Percentiles rank a stretch among this genome's conserved stretches.
These are phyloP conservation scores for Globisporangium middletonii DNA, from an alignment of 352 stramenopile genomes.

Conservation along the genomic window DNA sequence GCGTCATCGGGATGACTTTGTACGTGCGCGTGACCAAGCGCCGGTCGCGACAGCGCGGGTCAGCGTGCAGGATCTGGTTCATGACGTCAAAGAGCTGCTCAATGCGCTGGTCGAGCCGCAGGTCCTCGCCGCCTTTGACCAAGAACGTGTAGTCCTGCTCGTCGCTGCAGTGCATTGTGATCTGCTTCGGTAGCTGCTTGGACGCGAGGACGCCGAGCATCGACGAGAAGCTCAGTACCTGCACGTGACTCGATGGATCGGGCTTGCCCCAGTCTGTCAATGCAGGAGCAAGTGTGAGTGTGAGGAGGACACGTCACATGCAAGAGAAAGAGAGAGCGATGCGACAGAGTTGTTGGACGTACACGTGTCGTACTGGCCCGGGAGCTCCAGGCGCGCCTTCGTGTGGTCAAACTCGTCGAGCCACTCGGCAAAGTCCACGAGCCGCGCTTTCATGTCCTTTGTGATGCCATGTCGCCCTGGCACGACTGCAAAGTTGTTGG, in stretches of 20 bases:
- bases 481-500: conserved; percentile 61
- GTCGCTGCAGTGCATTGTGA: conserved; percentile 78
- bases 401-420: conserved; percentile 79
- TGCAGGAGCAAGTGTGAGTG: conserved; percentile 3
- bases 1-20: conserved; percentile 84
- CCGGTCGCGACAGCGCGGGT: conserved; percentile 59
- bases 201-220: conserved; percentile 75
- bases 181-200: conserved; percentile 80
- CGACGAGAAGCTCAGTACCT: conserved; percentile 72
- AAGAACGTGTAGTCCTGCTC: conserved; percentile 82
- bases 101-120: conserved; percentile 89
- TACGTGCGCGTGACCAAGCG: conserved; percentile 72
- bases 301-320: not conserved
- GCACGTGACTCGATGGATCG: conserved; percentile 49
- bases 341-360: conserved; percentile 16
- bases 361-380: conserved; percentile 73
- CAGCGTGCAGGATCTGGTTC: conserved; percentile 78
- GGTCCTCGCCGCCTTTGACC: conserved; percentile 89
- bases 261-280: conserved; percentile 63
- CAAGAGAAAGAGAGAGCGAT: not conserved
- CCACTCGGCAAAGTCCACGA: conserved; percentile 83
- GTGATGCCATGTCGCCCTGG: conserved; percentile 67
- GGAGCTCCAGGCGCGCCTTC: conserved; percentile 58
- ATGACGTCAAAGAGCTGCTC: conserved; percentile 91
- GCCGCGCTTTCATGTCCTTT: conserved; percentile 75